Percentiles rank a stretch among this genome's conserved stretches.
phyloP scores from a whole-genome alignment of 2,329 filamentous ascomycete genomes.

The Chaetomium olivaceum region DNA sequence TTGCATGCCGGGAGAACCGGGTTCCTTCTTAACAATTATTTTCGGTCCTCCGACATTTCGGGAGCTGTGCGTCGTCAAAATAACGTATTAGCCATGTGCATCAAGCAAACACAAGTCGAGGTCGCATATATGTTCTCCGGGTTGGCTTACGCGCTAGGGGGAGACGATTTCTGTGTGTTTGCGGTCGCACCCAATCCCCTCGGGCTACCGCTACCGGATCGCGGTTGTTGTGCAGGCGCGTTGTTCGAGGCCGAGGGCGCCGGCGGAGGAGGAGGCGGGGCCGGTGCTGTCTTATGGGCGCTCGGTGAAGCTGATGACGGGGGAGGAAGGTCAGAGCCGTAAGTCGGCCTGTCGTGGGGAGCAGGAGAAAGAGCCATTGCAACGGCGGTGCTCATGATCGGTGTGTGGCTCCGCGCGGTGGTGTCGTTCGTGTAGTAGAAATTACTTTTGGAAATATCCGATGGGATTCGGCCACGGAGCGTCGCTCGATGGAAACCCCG shows the following conservation, averaged over 20 bases:
- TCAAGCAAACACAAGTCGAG: conserved; percentile 20
- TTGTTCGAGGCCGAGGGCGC: conserved; percentile 36
- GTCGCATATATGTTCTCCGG: background rate
- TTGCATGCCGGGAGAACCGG: conserved; percentile 78
- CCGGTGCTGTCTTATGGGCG: conserved; percentile 45
- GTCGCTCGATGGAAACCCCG: conserved; percentile 13
- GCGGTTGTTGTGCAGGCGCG: conserved; percentile 45
- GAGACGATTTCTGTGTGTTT: conserved; percentile 54
- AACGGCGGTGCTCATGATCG: conserved; percentile 66
- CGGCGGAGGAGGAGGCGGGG: conserved; percentile 30
- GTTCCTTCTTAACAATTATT: conserved; percentile 96
- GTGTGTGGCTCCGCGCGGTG: conserved; percentile 15
- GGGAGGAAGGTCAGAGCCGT: conserved; percentile 49
- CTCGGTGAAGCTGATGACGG: conserved; percentile 46
- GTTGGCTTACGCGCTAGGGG: conserved; percentile 58
- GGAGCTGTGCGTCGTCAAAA: conserved; percentile 42
- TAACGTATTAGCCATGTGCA: conserved; percentile 25
- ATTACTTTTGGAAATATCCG: conserved; percentile 2
- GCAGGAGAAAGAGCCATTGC: conserved; percentile 69
- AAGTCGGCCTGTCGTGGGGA: conserved; percentile 62
- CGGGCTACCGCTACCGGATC: conserved; percentile 57
- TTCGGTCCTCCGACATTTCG: conserved; percentile 63
- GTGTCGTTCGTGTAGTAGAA: conserved; percentile 10
- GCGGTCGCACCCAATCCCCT: conserved; percentile 41
- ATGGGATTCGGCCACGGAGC: conserved; percentile 7